These are phyloP conservation scores for Penicillium waksmanii DNA, from an alignment of 495 filamentous ascomycete species.

Conservation along the genomic window DNA sequence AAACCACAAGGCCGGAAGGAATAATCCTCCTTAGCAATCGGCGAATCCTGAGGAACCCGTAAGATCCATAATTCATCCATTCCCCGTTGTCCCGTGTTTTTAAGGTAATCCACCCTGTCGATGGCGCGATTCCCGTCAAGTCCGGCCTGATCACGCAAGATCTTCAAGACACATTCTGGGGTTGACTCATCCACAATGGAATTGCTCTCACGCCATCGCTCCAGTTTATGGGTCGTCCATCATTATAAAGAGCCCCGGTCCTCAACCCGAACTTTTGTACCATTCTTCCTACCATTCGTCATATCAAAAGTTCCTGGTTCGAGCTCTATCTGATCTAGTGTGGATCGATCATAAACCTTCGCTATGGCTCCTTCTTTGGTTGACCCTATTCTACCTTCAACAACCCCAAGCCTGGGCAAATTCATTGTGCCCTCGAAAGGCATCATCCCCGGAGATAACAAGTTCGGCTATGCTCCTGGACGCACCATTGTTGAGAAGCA, in stretches of 20 bases:
- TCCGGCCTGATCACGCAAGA: constrained; percentile 26
- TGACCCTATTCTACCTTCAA: constrained; percentile 26
- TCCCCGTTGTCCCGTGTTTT: constrained; percentile 1
- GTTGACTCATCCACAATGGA: constrained; percentile 21
- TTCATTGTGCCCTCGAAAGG: constrained; percentile 28
- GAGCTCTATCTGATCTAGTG: not conserved
- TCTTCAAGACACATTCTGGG: constrained; percentile 19
- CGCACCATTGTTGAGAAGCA: constrained; percentile 49
- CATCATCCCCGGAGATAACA: constrained; percentile 28
- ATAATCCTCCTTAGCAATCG: not conserved
- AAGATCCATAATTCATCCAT: not conserved
- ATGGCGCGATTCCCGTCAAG: constrained; percentile 38
- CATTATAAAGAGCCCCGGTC: not conserved
- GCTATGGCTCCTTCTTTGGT: constrained; percentile 43
- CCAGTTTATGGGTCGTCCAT: not conserved
- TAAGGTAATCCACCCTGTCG: constrained; percentile 30
- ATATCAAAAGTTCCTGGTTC: constrained; percentile 5
- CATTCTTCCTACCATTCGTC: constrained; percentile 13
- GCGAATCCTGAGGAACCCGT: constrained; percentile 5
- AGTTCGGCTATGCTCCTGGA: constrained; percentile 52
- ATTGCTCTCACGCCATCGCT: constrained; percentile 1
- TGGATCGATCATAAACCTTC: not conserved
- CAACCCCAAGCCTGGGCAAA: constrained; percentile 6
- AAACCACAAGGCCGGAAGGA: not conserved
- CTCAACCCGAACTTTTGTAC: constrained; percentile 15